Conservation (phyloP, 345 rosid species). For the Turnera subulata region DNA sequence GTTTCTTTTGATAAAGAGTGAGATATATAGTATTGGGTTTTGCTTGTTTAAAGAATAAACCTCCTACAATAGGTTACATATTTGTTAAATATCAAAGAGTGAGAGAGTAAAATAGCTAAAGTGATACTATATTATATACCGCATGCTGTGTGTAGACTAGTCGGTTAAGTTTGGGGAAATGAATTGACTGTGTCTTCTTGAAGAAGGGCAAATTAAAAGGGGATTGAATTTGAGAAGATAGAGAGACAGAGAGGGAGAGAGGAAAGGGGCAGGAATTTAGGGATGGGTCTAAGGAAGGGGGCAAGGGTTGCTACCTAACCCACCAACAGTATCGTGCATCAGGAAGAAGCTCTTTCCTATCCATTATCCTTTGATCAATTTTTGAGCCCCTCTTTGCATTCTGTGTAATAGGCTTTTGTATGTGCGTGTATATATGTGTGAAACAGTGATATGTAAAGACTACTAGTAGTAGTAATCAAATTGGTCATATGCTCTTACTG, state of each 20-base stretch:
- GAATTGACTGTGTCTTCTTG: too few species aligned
- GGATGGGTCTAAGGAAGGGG: constrained; percentile 53
- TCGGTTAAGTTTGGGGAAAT: too few species aligned
- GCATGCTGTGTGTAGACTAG: too few species aligned
- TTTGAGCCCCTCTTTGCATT: too few species aligned
- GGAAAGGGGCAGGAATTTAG: constrained; percentile 35
- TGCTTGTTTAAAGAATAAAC: constrained; percentile 9
- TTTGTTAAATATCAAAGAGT: too few species aligned
- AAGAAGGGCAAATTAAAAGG: too few species aligned
- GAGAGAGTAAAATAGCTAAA: too few species aligned
- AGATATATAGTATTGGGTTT: neutral
- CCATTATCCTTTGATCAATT: constrained; percentile 35
- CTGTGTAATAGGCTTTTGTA: too few species aligned
- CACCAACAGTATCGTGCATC: constrained; percentile 70
- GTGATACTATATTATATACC: too few species aligned
- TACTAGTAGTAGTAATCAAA: neutral
- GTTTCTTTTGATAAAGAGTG: neutral
- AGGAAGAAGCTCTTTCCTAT: constrained; percentile 31
- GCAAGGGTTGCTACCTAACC: constrained; percentile 69
- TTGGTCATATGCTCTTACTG: neutral
- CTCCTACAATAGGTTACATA: too few species aligned
- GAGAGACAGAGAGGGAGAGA: constrained; percentile 6
- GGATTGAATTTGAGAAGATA: neutral
- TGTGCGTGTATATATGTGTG: too few species aligned
- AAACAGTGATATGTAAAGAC: too few species aligned